A percentile compares a stretch with the other conserved stretches of the same genome.
These are phyloP conservation scores for Crithidia brevicula DNA, from an alignment of 208 protist genomes.

Conservation along the genomic window DNA sequence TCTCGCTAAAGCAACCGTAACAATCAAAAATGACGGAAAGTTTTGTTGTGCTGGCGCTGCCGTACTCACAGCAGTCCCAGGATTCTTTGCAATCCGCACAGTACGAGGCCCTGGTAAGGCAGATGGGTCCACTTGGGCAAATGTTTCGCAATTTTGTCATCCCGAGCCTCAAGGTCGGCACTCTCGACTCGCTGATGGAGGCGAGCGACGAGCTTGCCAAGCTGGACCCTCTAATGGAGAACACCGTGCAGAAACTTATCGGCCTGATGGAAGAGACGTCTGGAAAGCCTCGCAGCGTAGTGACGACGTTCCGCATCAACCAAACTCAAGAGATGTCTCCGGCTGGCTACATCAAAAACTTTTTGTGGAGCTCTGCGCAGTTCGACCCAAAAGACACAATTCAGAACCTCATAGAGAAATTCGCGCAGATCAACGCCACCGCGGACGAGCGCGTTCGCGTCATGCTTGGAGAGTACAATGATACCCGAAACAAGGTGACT, in stretches of 20 bases:
- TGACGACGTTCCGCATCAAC: conserved; percentile 86
- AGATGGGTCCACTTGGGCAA: conserved; percentile 74
- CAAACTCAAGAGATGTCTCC: conserved; percentile 87
- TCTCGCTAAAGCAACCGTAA: not conserved
- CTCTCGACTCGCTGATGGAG: conserved; percentile 91
- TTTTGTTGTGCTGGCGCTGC: conserved; percentile 82
- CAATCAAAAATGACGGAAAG: conserved; percentile 65
- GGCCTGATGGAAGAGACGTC: conserved; percentile 84
- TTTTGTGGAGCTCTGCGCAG: conserved; percentile 82
- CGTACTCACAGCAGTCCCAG: conserved; percentile 68
- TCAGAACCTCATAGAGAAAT: conserved; percentile 73
- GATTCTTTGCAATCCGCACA: conserved; percentile 73
- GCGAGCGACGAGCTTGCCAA: conserved; percentile 89
- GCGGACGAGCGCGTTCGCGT: conserved; percentile 81
- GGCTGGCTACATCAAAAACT: conserved; percentile 86
- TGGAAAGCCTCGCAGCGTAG: conserved; percentile 68
- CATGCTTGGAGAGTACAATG: conserved; percentile 87
- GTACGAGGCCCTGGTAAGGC: conserved; percentile 68
- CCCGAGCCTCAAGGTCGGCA: conserved; percentile 83
- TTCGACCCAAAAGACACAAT: conserved; percentile 88
- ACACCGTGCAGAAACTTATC: conserved; percentile 79
- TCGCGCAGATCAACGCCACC: conserved; percentile 63
- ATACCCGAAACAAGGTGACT: conserved; percentile 79
- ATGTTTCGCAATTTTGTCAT: conserved; percentile 81
- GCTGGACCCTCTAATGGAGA: conserved; percentile 79